Percentiles rank a stretch among this genome's conserved stretches.
phyloP scores from a whole-genome alignment of 2,329 filamentous ascomycete species.

The Fusarium setosum region DNA sequence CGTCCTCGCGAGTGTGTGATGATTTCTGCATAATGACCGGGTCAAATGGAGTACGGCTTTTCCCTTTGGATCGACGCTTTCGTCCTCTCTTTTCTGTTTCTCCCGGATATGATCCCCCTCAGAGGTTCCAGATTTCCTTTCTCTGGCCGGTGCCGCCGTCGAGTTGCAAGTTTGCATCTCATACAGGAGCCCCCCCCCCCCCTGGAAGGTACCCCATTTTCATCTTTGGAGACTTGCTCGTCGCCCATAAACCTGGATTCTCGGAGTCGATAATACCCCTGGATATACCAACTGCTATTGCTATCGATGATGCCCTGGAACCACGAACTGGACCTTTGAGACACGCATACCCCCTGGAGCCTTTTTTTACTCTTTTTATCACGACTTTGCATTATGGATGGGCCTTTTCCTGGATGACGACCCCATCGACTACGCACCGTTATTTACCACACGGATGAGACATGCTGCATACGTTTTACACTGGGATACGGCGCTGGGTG shows the following conservation, averaged over 20 bases:
- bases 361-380: slow-evolving; percentile 36
- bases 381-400: slow-evolving; percentile 44
- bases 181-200: slow-evolving; percentile 30
- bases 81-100: slow-evolving; percentile 40
- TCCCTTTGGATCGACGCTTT: slow-evolving; percentile 42
- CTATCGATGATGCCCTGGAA: slow-evolving; percentile 40
- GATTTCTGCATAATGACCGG: slow-evolving; percentile 45
- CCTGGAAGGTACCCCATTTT: slow-evolving; percentile 39
- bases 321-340: slow-evolving; percentile 33
- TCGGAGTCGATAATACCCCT: slow-evolving; percentile 39
- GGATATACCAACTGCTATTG: slow-evolving; percentile 41
- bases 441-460: slow-evolving; percentile 47
- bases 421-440: slow-evolving; percentile 39
- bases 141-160: slow-evolving; percentile 37
- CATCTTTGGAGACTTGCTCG: slow-evolving; percentile 34
- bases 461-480: slow-evolving; percentile 49
- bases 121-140: slow-evolving; percentile 38
- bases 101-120: slow-evolving; percentile 38
- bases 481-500: slow-evolving; percentile 45
- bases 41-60: slow-evolving; percentile 42
- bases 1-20: slow-evolving; percentile 45
- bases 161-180: slow-evolving; percentile 47
- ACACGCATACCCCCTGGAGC: slow-evolving; percentile 32
- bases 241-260: slow-evolving; percentile 33
- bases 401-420: slow-evolving; percentile 41